Base-by-base conservation (phyloP, 2,329 filamentous ascomycete species). In the Venturia aucupariae region DNA sequence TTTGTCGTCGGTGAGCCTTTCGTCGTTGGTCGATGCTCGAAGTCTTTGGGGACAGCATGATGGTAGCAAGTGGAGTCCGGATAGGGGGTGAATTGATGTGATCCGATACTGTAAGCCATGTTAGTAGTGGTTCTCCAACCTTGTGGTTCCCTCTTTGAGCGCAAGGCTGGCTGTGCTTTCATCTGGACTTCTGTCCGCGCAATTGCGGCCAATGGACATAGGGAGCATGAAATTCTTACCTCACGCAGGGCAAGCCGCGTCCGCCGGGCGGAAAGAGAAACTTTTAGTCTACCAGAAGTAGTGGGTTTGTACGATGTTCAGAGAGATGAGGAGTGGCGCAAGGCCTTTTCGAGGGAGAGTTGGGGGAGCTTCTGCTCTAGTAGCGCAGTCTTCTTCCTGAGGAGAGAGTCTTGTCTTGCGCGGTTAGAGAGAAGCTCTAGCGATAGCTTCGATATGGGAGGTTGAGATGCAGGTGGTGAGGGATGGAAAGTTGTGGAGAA, bases 171-270 rank as follows among this genome's bases (percentile, higher is more conserved):
- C 38, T 46, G 7, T n/a, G 55, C 46, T 24, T 46, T 8, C n/a
- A 32, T 48, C 55, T 35, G 44, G 39, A 38, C 54, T 61, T 32
- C 35, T 46, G 13, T 19, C 32, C 41, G 22, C 3, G 22, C 61
- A 39, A 24, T 51, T 24, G 32, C 41, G 15, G 22, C 27, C 13
- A 4, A 42, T 44, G 42, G 46, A 32, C 32, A 24, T 17, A 46
- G 55, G 42, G 19, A 42, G 27, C 30, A 19, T 3, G 35, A 41
- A 1, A 44, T 55, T 70, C 79, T 70, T 76, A 91, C 89, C 88
- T 92, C 87, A 87, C 87, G 87, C 87, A 90, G 86, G 83, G 86
- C 87, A 88, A 90, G 86, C 87, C 86, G 86, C 85, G 74, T 82
- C 84, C 85, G 88, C 87, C 88, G 88, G 89, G 88, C 86, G 77